phyloP scores from a whole-genome alignment of 805 yeast genomes.

The Kurtzmaniella cleridarum region DNA sequence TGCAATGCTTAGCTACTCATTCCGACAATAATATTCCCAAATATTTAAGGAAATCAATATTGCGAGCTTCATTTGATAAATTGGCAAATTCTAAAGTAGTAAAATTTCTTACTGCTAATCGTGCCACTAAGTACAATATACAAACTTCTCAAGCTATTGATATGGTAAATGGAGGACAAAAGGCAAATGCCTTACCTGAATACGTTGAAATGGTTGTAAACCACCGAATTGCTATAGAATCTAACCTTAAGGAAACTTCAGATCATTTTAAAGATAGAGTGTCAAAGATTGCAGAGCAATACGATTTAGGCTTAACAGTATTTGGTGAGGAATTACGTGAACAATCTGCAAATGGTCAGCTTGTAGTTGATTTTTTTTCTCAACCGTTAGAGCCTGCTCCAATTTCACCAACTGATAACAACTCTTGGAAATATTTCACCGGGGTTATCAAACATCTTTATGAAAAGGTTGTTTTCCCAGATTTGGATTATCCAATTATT shows the following conservation, averaged over 20 bases:
- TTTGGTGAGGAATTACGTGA: constrained; percentile 18
- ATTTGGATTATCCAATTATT: constrained; percentile 26
- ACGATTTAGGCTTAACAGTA: constrained; percentile 27
- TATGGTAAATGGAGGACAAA: constrained; percentile 34
- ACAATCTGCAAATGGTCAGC: constrained; percentile 10
- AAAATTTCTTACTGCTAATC: constrained; percentile 13
- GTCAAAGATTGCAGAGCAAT: constrained; percentile 20
- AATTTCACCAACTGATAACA: constrained; percentile 34
- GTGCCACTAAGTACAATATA: constrained; percentile 22
- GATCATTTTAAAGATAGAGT: constrained; percentile 20
- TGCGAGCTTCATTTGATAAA: constrained; percentile 32
- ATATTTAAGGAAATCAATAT: constrained; percentile 21
- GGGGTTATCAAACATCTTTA: constrained; percentile 43
- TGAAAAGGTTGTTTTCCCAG: constrained; percentile 38
- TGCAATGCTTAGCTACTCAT: constrained; percentile 63
- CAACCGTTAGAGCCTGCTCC: constrained; percentile 40
- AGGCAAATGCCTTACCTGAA: constrained; percentile 39
- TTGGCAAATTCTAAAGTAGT: constrained; percentile 28
- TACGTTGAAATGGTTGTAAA: constrained; percentile 25
- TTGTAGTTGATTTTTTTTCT: constrained; percentile 9
- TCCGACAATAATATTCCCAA: constrained; percentile 18
- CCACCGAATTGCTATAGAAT: constrained; percentile 32
- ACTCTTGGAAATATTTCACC: constrained; percentile 38
- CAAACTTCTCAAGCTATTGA: constrained; percentile 36
- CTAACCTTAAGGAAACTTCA: constrained; percentile 17